Conservation (phyloP, 2,329 filamentous ascomycete species). For the Akanthomyces muscarius region DNA sequence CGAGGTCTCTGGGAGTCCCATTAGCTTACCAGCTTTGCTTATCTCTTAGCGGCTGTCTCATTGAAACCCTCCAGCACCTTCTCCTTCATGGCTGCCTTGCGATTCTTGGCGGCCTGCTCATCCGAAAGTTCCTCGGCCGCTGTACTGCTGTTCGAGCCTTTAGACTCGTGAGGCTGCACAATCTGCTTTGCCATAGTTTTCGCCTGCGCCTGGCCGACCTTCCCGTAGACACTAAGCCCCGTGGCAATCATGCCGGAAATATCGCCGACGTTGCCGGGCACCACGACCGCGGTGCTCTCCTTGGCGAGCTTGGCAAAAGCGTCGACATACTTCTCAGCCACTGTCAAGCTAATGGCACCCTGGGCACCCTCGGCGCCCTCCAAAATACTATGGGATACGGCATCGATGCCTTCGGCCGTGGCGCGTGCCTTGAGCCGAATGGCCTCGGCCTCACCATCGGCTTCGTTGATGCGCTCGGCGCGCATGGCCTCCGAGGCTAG, state of each 20-base stretch:
- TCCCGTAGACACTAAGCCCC: conserved; percentile 91
- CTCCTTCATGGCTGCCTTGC: conserved; percentile 33
- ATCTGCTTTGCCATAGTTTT: conserved; percentile 58
- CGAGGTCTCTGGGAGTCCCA: not conserved
- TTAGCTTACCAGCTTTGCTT: not conserved
- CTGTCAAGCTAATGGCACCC: conserved; percentile 76
- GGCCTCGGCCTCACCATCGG: conserved; percentile 88
- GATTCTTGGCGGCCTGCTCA: conserved; percentile 18
- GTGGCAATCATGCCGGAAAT: conserved; percentile 96
- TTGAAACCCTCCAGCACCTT: conserved; percentile 40
- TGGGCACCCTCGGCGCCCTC: conserved; percentile 72
- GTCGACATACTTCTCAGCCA: conserved; percentile 97
- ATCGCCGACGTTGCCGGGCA: conserved; percentile 95
- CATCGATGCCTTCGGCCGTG: conserved; percentile 83
- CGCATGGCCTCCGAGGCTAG: conserved; percentile 88
- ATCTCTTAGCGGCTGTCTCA: conserved; percentile 32
- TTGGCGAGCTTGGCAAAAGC: conserved; percentile 90
- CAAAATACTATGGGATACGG: conserved; percentile 72
- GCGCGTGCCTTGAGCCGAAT: conserved; percentile 82
- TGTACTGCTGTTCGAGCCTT: conserved; percentile 22
- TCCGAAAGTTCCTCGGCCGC: conserved; percentile 17
- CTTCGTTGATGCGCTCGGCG: conserved; percentile 89
- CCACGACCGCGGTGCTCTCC: conserved; percentile 91
- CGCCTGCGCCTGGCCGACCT: conserved; percentile 77
- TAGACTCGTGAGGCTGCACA: conserved; percentile 32